Evolutionary conservation across 805 yeast genomes (phyloP), one percentile per base, ranked within the genome.

Genomic region (Tetrapisispora arboricola): DNA sequence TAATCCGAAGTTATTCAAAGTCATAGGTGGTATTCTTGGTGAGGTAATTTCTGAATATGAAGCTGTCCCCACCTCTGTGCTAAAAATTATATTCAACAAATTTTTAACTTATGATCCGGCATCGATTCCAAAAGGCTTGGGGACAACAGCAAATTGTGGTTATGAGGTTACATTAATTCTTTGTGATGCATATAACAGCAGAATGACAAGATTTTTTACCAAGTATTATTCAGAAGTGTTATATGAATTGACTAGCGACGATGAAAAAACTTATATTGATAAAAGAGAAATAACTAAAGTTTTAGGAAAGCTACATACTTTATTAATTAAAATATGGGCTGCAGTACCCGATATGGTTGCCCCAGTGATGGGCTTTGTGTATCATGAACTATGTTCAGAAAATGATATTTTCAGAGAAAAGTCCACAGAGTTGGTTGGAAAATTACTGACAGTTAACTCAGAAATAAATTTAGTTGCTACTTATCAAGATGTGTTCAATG

Each of bases 181-280:
- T 3, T 85, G 95, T 54, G 78, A 75, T 43, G 65, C 75, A 1
- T 83, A 84, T 49, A 58, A 77, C 1, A 94, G 83, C 46, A 69
- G 86, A 45, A 69, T 87, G 71, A 75, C 90, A 13, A 72, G 94
- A 47, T 76, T 76, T 45, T 66, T 84, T 26, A 81, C 94, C 3
- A 87, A 80, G 54, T 80, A 79, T 49, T 83, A 85, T 47, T 79
- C 94, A 0, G 95, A 86, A 51, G 68, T 77, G 44, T 57, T 86
- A 9, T 78, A 78, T 51, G 82, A 76, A 30, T 67, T 69, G 13
- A 57, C 46, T 22, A 53, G 43, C 24, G 50, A 49, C 13, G 55
- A 51, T 12, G 20, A 56, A n/a, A 24, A 44, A 36, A 44, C 46
- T 28, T 52, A 46, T 34, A 50, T 47, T 25, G 39, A 32, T 22